phyloP scores from a whole-genome alignment of 108 stramenopile genomes.

The Pelagomonas calceolata region DNA sequence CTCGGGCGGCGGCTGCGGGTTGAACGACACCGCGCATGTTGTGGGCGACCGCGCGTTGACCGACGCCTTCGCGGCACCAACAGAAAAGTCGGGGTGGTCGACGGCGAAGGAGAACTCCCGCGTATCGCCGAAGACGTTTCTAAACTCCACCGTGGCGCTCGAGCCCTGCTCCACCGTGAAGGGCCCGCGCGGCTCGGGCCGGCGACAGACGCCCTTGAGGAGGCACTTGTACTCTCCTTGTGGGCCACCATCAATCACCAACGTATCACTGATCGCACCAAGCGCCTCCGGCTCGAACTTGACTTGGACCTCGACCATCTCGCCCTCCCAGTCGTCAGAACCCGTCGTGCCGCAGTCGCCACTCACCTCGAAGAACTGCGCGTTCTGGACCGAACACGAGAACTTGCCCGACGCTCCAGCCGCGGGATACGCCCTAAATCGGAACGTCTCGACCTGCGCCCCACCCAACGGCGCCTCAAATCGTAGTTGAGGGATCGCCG shows the following conservation, averaged over 20 bases:
- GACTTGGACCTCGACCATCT: conserved; percentile 28
- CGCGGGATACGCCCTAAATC: conserved; percentile 25
- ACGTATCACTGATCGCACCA: conserved; percentile 32
- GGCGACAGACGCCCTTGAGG: conserved; percentile 32
- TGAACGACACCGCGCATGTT: background rate
- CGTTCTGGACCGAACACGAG: conserved; percentile 9
- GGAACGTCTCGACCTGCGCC: conserved; percentile 33
- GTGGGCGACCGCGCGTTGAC: background rate
- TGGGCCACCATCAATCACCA: conserved; percentile 19
- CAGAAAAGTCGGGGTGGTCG: conserved; percentile 31
- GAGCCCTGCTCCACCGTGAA: conserved; percentile 19
- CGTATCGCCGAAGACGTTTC: conserved; percentile 36
- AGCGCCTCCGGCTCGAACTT: conserved; percentile 41
- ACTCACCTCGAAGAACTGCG: conserved; percentile 21
- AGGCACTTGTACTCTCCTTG: conserved; percentile 34
- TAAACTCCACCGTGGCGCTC: conserved; percentile 26
- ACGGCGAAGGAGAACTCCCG: conserved; percentile 30
- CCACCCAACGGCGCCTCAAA: conserved; percentile 37
- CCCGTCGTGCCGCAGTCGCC: background rate
- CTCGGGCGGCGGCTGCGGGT: background rate
- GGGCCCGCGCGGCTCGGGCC: conserved; percentile 41
- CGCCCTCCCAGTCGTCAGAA: conserved; percentile 35
- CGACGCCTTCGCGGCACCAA: conserved; percentile 3
- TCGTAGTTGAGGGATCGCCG: conserved; percentile 21
- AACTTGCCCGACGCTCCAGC: conserved; percentile 17